These are phyloP conservation scores for Aegilops longissima DNA, from an alignment of 176 grass and related monocot species.

Conservation along the genomic window DNA sequence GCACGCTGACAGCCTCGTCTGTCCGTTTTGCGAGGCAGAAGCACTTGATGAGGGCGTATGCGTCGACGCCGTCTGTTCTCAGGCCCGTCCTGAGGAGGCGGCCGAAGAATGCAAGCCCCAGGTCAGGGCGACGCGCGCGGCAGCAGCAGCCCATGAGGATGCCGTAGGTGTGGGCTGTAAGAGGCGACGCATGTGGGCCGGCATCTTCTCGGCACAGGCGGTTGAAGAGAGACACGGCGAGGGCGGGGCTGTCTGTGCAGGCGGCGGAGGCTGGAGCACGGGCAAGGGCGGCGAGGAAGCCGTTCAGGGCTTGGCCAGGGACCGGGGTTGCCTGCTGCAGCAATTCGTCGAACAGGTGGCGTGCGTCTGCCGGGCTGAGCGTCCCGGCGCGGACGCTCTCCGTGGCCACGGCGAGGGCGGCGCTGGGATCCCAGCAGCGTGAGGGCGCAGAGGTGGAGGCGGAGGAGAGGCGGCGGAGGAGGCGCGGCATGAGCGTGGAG, in stretches of 20 bases:
- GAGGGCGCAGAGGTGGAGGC: neutral
- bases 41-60: constrained; percentile 20
- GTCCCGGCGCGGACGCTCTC: neutral
- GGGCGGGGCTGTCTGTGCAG: neutral
- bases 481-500: neutral
- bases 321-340: neutral
- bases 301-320: neutral
- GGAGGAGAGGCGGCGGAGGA: neutral
- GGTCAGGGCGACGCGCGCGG: neutral
- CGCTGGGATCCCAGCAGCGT: neutral
- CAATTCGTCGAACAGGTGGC: neutral
- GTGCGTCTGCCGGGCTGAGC: neutral
- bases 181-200: neutral
- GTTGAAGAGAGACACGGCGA: neutral
- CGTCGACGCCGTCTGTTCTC: neutral
- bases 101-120: neutral
- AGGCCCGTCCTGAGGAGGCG: constrained; percentile 1
- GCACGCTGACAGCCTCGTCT: neutral
- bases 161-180: neutral
- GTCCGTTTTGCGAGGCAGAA: constrained; percentile 19
- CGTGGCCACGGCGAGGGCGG: neutral
- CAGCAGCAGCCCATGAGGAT: constrained; percentile 4
- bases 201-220: neutral
- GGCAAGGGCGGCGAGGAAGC: neutral
- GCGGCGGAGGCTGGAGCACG: neutral